These are phyloP conservation scores for Dendryphion nanum DNA, from an alignment of 2,329 filamentous ascomycete species.

Conservation along the genomic window DNA sequence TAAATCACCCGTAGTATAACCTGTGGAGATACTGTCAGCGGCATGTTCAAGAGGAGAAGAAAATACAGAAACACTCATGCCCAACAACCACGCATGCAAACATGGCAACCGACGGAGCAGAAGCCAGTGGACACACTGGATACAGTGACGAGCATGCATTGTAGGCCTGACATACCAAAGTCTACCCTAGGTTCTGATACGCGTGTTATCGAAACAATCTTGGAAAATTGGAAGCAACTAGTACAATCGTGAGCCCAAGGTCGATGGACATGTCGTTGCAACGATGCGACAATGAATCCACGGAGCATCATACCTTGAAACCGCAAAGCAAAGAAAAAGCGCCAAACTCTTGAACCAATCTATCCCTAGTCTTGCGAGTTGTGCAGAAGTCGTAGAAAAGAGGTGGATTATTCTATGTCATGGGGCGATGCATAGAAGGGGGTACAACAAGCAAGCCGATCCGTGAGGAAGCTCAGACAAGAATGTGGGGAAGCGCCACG, in stretches of 20 bases:
- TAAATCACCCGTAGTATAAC: slow-evolving; percentile 23
- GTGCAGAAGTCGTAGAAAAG: slow-evolving; percentile 33
- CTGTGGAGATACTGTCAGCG: slow-evolving; percentile 11
- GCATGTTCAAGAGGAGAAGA: too few species aligned
- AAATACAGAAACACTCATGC: too few species aligned
- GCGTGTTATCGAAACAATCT: slow-evolving; percentile 14
- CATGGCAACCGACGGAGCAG: too few species aligned
- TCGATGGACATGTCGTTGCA: too few species aligned
- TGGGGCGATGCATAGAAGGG: slow-evolving; percentile 35
- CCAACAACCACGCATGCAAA: too few species aligned
- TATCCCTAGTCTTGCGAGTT: slow-evolving; percentile 42
- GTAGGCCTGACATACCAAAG: not conserved
- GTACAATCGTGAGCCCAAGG: slow-evolving; percentile 1
- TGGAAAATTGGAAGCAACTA: too few species aligned
- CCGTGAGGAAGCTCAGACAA: slow-evolving; percentile 27
- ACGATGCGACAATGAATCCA: too few species aligned
- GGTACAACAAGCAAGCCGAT: slow-evolving; percentile 23
- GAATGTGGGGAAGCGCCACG: slow-evolving; percentile 40
- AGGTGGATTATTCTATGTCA: slow-evolving; percentile 34
- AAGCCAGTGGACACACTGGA: too few species aligned
- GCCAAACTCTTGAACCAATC: slow-evolving; percentile 42
- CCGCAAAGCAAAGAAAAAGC: slow-evolving; percentile 33
- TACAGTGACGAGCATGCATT: too few species aligned
- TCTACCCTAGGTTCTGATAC: not conserved
- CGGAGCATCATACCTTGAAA: slow-evolving; percentile 35